Base-by-base conservation (phyloP, 2,329 filamentous ascomycete species). In the Diplodia mutila region DNA sequence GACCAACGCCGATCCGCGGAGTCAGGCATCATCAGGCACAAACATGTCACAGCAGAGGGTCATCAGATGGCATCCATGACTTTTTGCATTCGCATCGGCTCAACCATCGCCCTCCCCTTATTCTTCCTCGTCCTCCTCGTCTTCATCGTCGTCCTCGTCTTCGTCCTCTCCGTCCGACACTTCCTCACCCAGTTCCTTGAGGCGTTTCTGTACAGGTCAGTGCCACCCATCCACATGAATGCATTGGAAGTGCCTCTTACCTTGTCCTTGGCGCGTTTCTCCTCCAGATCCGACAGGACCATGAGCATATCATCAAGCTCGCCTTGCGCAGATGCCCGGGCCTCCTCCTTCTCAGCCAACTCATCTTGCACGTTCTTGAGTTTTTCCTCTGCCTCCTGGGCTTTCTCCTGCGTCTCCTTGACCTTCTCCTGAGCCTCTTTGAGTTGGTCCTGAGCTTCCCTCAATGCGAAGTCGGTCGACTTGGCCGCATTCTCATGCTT, bases 251-350 rank as follows among this genome's bases (percentile, higher is more conserved):
- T 18, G 23, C 23, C 11, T 72, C 70, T 64, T 69, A 79, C 79
- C 72, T 80, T 78, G 61, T 81, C 80, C 39, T 72, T 76, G 9
- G 70, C 70, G 69, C 77, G 69, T 76, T 83, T 83, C 68, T 82
- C 79, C 73, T 84, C 80, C 27, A 85, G 74, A 68, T 84, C 82
- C 4, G 80, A 78, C 34, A 83, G 78, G 4, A 82, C 74, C 61
- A 84, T 81, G 67, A 86, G 80, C 69, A 84, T 71, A 69, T 83
- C 81, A 68, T 84, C 82, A 42, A 85, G 68, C 71, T 84, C 82
- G 61, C 79, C 77, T 70, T 83, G 76, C 21, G 73, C 77, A 29
- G 74, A 72, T 16, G 69, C 70, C 5, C 75, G 70, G 25, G 72
- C 75, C 49, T 79, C 79, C 71, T 80, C 78, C 65, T 82, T 82